Base-by-base conservation (phyloP, 768 basidiomycete species). In the Russula foetens region DNA sequence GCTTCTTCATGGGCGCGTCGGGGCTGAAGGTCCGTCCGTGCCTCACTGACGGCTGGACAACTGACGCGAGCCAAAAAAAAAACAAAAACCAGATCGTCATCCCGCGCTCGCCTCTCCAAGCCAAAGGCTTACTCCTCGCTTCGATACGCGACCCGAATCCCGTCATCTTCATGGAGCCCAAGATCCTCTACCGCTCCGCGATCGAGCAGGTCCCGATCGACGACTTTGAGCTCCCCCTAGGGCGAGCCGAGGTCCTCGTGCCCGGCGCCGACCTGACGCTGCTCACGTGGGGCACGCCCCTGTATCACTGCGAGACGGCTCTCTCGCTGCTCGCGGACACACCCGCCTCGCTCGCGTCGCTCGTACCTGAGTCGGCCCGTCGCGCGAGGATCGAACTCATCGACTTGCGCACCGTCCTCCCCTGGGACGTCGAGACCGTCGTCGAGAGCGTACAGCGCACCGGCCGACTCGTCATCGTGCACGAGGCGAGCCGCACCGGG, bases 131-230 rank as follows among this genome's bases (percentile, higher is more conserved):
- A 2, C 76, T 98, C 5, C 77, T 97, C 9, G 82, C 84, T 17
- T 85, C 92, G 0, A 92, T 98, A 56, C 83, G 93, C 38, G 94
- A 98, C 68, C 90, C 92, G 0, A 95, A 95, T 68, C 95, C 95
- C 0, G 90, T 93, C 15, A 83, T 98, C 46, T 92, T 98, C 72
- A 91, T 98, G 86, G 94, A 98, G 71, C 94, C 94, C 47, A 86
- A 98, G 75, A 82, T 96, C 58, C 75, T 98, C 15, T 98, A 98
- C 71, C 86, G 94, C 52, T 94, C 93, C 47, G 84, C 94, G 67
- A 87, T 95, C 41, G 94, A 98, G 70, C 92, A 97, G 73, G 95
- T 97, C 15, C 94, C 94, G 0, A 77, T 86, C 35, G 90, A 91
- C 68, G 93, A 96, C 70, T 98, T 79, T 68, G 77, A 81, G 56